Percentiles rank a stretch among this genome's conserved stretches.
phyloP scores from a whole-genome alignment of 2,329 filamentous ascomycete genomes.

The Nemania sp. region DNA sequence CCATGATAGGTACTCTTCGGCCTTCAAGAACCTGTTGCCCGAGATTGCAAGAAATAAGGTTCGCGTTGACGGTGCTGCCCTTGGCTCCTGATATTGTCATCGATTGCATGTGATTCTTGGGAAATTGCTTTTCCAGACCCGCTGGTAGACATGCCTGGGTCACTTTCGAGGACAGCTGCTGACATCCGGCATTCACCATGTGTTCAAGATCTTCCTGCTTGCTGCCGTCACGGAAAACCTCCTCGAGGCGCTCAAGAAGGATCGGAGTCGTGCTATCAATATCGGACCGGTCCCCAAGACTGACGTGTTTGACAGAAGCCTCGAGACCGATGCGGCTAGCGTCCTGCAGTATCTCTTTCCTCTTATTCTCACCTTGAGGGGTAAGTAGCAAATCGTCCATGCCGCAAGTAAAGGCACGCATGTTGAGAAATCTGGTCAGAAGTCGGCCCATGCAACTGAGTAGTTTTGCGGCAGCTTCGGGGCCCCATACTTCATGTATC shows the following conservation, averaged over 20 bases:
- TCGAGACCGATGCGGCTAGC: constrained; percentile 74
- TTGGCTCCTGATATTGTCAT: constrained; percentile 99
- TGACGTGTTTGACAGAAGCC: constrained; percentile 87
- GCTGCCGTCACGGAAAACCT: constrained; percentile 85
- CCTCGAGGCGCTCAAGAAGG: constrained; percentile 78
- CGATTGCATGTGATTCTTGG: constrained; percentile 96
- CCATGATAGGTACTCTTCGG: constrained; percentile 92
- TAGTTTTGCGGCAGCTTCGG: constrained; percentile 81
- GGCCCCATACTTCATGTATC: constrained; percentile 91
- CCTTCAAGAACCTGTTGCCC: constrained; percentile 97
- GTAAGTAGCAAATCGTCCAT: constrained; percentile 95
- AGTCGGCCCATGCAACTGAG: constrained; percentile 88
- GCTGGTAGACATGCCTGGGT: constrained; percentile 79
- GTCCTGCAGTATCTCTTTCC: constrained; percentile 69
- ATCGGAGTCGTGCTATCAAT: constrained; percentile 66
- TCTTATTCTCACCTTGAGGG: constrained; percentile 71
- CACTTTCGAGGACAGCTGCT: constrained; percentile 74
- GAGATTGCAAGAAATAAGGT: constrained; percentile 95
- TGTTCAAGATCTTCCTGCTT: constrained; percentile 92
- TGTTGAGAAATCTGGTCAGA: constrained; percentile 86
- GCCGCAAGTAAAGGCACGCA: constrained; percentile 94
- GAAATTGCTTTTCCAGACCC: constrained; percentile 88
- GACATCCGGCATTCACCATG: constrained; percentile 75
- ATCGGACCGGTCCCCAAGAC: constrained; percentile 66
- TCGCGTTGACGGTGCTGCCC: constrained; percentile 90